Evolutionary conservation across 2,329 filamentous ascomycete species (phyloP).

Genomic region (Alternaria solani): DNA sequence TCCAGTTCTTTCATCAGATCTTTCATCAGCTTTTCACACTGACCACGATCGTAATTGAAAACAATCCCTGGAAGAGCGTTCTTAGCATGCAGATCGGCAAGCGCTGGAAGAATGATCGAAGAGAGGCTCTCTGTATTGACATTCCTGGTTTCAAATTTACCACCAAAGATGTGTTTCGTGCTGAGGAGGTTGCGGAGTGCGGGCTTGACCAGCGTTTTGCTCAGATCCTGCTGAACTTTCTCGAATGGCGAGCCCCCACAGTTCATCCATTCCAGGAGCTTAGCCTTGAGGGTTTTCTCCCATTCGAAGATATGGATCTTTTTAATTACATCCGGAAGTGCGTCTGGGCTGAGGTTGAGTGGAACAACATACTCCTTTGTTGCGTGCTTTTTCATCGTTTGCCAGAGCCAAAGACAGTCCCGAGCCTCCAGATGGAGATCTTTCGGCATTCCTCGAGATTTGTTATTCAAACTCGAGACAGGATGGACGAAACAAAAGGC

Average conservation of each 20-base stretch:
- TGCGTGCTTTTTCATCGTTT: constrained; percentile 66
- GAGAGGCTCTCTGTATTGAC: constrained; percentile 4
- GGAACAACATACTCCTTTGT: constrained; percentile 61
- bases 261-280: constrained; percentile 67
- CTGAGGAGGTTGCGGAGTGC: not conserved
- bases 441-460: constrained; percentile 68
- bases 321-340: constrained; percentile 62
- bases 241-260: constrained; percentile 62
- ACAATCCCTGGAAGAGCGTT: constrained; percentile 75
- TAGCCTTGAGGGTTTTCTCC: constrained; percentile 67
- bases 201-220: constrained; percentile 8
- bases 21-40: constrained; percentile 69
- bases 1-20: constrained; percentile 41
- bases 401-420: constrained; percentile 73
- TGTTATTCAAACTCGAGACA: constrained; percentile 60
- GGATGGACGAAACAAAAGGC: constrained; percentile 59
- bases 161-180: constrained; percentile 4
- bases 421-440: constrained; percentile 74
- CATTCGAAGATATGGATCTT: constrained; percentile 72
- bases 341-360: constrained; percentile 58
- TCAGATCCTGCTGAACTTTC: constrained; percentile 57
- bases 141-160: not conserved
- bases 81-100: constrained; percentile 56
- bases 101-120: constrained; percentile 2
- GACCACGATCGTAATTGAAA: constrained; percentile 75